Evolutionary conservation across 768 basidiomycete genomes (phyloP), one percentile per base, ranked within the genome.

Genomic region (Porpolomopsis calyptriformis): DNA sequence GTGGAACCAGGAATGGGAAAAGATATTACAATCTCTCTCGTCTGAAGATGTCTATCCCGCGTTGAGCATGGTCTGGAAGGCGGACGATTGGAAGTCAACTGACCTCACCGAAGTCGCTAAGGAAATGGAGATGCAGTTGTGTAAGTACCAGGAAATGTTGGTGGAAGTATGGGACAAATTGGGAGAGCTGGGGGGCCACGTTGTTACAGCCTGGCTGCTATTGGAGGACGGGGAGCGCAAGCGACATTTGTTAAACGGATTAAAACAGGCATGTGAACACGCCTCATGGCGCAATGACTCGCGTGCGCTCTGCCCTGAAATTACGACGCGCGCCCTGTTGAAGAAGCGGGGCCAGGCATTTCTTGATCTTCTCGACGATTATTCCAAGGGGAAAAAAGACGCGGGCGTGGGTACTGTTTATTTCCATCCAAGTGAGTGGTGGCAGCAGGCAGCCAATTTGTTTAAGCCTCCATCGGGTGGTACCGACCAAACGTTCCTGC

Each of bases 1-100:
- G 19, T 57, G 55, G 55, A 45, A 57, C 45, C 50, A 53, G 23
- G 52, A 55, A 25, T 57, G 55, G 52, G 55, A 57, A 31, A 50
- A 49, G 29, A 48, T 39, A 19, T 43, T 52, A 6, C 39, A 35
- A 5, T 47, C 50, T n/a, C 43, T 42, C n/a, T 47, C 43, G 4
- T 40, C 55, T 9, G 45, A 40, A 4, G 44, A 53, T 31, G 50
- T 50, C 19, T 48, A 52, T 39, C 26, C 48, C 31, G 27, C 18
- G 12, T 43, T 55, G 1, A 26, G 33, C 18, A 4, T 8, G 19
- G 16, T 46, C 10, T 41, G 46, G 35, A 38, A 29, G 4, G 20
- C 11, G 16, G 27, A 11, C 39, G 19, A 26, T n/a, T 43, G 31
- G 23, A 37, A 42, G 4, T 3, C 4, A 10, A 14, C 23, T 31